Percentiles rank a stretch among this genome's conserved stretches.
Conservation (phyloP, 176 grass and related monocot genomes). For the Phragmites australis region DNA sequence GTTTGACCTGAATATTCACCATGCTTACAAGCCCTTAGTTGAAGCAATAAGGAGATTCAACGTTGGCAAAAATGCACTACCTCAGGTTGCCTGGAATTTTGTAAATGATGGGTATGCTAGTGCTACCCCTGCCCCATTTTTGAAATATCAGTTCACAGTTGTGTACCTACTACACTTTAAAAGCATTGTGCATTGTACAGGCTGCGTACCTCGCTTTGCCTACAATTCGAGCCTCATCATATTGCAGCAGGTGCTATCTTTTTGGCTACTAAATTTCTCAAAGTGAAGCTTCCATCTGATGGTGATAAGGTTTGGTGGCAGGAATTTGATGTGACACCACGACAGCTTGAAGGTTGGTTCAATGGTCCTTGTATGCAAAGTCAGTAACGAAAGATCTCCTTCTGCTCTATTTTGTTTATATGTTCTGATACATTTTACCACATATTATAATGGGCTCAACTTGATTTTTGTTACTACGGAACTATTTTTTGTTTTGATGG, state of each 20-base stretch:
- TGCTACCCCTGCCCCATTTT: slow-evolving; percentile 42
- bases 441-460: neutral
- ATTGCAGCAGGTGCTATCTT: slow-evolving; percentile 98
- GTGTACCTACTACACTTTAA: slow-evolving; percentile 35
- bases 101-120: slow-evolving; percentile 99
- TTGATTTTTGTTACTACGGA: neutral
- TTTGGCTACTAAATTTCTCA: slow-evolving; percentile 95
- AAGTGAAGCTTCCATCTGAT: slow-evolving; percentile 92
- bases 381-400: slow-evolving; percentile 13
- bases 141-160: slow-evolving; percentile 28
- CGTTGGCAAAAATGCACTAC: slow-evolving; percentile 67
- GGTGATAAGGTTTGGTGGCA: slow-evolving; percentile 96
- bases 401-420: slow-evolving; percentile 1
- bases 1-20: slow-evolving; percentile 90
- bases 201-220: slow-evolving; percentile 56
- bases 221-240: slow-evolving; percentile 97
- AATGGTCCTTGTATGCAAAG: slow-evolving; percentile 47
- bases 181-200: slow-evolving; percentile 45
- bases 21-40: slow-evolving; percentile 95
- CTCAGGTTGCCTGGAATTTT: slow-evolving; percentile 99
- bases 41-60: slow-evolving; percentile 95
- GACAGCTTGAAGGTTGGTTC: slow-evolving; percentile 96
- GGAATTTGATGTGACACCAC: slow-evolving; percentile 85
- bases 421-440: neutral
- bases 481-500: neutral